Evolutionary conservation across 2,329 filamentous ascomycete genomes (phyloP).

Genomic region (Cordyceps militaris): DNA sequence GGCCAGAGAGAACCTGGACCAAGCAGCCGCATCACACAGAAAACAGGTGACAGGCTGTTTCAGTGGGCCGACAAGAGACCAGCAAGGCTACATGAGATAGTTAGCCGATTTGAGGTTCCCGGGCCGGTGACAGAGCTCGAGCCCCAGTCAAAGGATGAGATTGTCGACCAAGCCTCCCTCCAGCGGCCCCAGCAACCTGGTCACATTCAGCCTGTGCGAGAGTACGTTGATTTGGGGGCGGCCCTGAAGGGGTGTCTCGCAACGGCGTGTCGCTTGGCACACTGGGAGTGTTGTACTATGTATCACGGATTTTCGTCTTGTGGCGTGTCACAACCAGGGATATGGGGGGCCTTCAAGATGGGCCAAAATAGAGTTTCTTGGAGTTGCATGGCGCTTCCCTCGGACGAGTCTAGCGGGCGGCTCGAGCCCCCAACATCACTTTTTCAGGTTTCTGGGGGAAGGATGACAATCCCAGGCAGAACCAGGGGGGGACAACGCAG

Average conservation of each 20-base stretch:
- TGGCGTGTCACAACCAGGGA: not conserved
- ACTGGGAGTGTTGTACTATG: not conserved
- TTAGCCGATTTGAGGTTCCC: conserved; percentile 1
- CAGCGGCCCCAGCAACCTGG: not conserved
- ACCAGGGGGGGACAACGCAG: not conserved
- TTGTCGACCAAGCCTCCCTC: not conserved
- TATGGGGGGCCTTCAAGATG: not conserved
- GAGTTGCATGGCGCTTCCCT: conserved; percentile 6
- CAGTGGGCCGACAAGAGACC: not conserved
- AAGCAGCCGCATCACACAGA: not conserved
- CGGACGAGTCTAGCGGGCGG: conserved; percentile 10
- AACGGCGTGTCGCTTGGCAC: not conserved
- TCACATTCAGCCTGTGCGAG: not conserved
- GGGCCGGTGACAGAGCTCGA: not conserved
- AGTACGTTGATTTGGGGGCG: not conserved
- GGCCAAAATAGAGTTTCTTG: conserved; percentile 11
- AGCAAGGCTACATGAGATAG: conserved; percentile 5
- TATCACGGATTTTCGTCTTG: too few species aligned
- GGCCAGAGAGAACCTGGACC: not conserved
- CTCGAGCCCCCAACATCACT: conserved; percentile 10
- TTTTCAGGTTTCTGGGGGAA: not conserved
- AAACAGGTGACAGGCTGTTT: conserved; percentile 3
- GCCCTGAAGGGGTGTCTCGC: not conserved
- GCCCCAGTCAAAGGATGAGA: not conserved
- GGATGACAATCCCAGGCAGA: not conserved